These are phyloP conservation scores for Rhodotorula sp. DNA, from an alignment of 1,284 basidiomycete species.

Conservation along the genomic window DNA sequence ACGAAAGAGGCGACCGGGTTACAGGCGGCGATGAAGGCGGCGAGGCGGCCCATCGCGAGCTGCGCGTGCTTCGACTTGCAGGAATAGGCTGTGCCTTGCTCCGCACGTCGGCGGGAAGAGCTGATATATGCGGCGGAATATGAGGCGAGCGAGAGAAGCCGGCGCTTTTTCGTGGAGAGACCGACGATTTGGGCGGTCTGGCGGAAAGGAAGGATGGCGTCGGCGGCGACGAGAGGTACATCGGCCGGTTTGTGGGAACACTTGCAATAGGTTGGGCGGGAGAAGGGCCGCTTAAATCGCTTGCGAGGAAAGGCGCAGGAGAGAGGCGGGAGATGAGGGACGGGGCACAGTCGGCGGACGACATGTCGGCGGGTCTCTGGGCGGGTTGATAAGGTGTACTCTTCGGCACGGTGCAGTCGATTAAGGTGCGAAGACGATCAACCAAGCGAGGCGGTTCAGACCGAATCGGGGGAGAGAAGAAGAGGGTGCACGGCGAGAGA, in stretches of 20 bases:
- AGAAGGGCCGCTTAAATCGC: background rate
- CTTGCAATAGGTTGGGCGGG: constrained; percentile 3
- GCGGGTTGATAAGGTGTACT: background rate
- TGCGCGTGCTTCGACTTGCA: background rate
- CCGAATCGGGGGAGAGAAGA: too few relatives aligned
- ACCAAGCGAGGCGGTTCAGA: too few relatives aligned
- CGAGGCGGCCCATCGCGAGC: constrained; percentile 8
- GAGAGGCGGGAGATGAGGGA: constrained; percentile 20
- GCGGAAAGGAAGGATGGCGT: background rate
- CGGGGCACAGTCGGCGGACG: constrained; percentile 2
- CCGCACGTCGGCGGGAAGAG: background rate
- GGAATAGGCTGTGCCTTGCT: constrained; percentile 9
- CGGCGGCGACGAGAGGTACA: background rate
- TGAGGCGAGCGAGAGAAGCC: background rate
- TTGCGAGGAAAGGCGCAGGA: background rate
- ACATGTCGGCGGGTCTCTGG: background rate
- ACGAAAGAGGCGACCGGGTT: background rate
- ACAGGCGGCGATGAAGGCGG: background rate
- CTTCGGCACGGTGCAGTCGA: background rate
- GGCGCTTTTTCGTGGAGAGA: background rate
- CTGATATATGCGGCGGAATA: background rate
- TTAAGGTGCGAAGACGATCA: background rate
- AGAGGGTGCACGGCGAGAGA: background rate
- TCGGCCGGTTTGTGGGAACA: background rate
- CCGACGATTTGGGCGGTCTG: background rate